A percentile compares a stretch with the other conserved stretches of the same genome.
These are phyloP conservation scores for Cystobasidium ongulense DNA, from an alignment of 768 basidiomycete species.

Conservation along the genomic window DNA sequence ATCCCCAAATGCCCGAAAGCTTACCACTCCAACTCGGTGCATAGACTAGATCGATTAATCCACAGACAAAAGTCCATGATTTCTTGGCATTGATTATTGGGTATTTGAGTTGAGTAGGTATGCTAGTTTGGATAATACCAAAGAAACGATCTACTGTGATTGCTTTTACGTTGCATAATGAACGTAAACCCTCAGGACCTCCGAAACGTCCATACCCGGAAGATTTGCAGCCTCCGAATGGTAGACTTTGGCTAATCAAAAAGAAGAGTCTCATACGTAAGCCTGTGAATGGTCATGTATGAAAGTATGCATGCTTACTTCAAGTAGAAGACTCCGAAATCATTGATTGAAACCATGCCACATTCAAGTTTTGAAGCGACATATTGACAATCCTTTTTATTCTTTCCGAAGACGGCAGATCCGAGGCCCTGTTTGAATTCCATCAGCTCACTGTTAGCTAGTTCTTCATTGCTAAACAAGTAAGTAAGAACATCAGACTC, in stretches of 20 bases:
- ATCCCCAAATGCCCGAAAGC: not conserved
- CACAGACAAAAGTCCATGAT: slow-evolving; percentile 5
- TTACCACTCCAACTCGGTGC: slow-evolving; percentile 3
- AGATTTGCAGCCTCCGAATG: slow-evolving; percentile 85
- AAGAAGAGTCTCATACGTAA: slow-evolving; percentile 53
- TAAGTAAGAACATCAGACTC: not conserved
- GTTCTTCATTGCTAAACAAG: slow-evolving; percentile 1
- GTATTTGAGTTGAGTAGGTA: slow-evolving; percentile 79
- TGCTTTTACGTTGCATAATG: slow-evolving; percentile 79
- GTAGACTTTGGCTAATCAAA: slow-evolving; percentile 78
- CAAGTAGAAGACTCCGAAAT: slow-evolving; percentile 84
- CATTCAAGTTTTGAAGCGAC: slow-evolving; percentile 77
- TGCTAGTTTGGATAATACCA: slow-evolving; percentile 67
- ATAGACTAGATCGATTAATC: slow-evolving; percentile 4
- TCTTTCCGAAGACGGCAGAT: slow-evolving; percentile 85
- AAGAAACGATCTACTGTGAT: slow-evolving; percentile 81
- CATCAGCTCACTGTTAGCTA: not conserved
- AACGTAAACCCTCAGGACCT: slow-evolving; percentile 84
- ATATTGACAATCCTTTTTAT: slow-evolving; percentile 64
- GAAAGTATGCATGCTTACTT: slow-evolving; percentile 43
- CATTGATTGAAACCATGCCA: slow-evolving; percentile 96
- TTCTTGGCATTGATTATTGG: slow-evolving; percentile 52
- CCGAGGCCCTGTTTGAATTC: slow-evolving; percentile 59
- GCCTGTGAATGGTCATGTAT: slow-evolving; percentile 48
- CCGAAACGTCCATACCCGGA: slow-evolving; percentile 93